These are phyloP conservation scores for Pilatotrama ljubarskyi DNA, from an alignment of 768 basidiomycete species.

Conservation along the genomic window DNA sequence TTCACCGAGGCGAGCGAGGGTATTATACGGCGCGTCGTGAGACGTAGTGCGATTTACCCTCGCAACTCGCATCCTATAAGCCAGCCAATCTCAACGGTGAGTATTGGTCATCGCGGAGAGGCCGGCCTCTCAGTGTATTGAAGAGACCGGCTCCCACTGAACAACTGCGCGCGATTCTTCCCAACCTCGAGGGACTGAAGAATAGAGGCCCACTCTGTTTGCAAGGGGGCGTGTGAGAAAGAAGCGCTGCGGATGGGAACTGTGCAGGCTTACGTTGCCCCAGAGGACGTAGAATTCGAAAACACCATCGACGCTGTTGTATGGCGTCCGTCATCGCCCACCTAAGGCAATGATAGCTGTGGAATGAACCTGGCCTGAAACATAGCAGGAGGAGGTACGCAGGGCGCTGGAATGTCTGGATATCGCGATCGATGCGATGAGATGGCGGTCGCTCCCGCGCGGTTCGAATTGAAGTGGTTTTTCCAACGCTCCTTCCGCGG, in stretches of 20 bases:
- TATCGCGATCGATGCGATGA: no score
- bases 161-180: slow-evolving; percentile 5
- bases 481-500: no score
- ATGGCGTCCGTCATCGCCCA: no score
- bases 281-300: neutral
- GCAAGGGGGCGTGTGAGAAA: slow-evolving; percentile 12
- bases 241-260: slow-evolving; percentile 12
- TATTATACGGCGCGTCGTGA: neutral
- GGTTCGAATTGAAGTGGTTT: no score
- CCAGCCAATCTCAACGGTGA: slow-evolving; percentile 12
- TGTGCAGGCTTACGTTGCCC: neutral
- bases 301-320: neutral
- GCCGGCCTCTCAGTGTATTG: neutral
- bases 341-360: no score
- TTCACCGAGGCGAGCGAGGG: neutral
- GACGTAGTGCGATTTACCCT: neutral
- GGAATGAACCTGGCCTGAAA: no score
- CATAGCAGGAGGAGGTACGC: no score
- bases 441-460: no score
- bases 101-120: slow-evolving; percentile 4
- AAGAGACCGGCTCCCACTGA: slow-evolving; percentile 2
- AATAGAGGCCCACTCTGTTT: slow-evolving; percentile 1
- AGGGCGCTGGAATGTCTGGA: no score
- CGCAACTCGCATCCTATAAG: slow-evolving; percentile 4
- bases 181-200: neutral